A percentile compares a stretch with the other conserved stretches of the same genome.
Conservation (phyloP, 1,284 basidiomycete species). For the Neolentinus lepideus region DNA sequence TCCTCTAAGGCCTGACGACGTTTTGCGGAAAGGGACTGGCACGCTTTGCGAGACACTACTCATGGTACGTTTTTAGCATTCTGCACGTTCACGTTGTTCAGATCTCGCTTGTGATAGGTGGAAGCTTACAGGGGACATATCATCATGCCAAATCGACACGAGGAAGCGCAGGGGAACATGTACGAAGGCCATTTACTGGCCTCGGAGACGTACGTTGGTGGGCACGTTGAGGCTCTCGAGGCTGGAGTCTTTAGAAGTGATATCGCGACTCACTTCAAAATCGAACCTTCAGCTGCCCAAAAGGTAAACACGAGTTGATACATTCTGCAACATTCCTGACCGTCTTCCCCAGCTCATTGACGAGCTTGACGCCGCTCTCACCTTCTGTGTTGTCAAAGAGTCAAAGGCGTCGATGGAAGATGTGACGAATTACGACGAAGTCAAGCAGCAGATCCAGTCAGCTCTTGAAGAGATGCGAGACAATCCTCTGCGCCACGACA, state of each 20-base stretch:
- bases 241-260: slow-evolving; percentile 98
- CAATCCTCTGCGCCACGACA: slow-evolving; percentile 83
- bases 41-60: slow-evolving; percentile 96
- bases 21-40: slow-evolving; percentile 92
- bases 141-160: slow-evolving; percentile 98
- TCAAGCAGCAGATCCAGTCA: slow-evolving; percentile 73
- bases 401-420: slow-evolving; percentile 75
- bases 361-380: slow-evolving; percentile 88
- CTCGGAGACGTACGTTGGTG: slow-evolving; percentile 98
- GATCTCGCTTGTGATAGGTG: slow-evolving; percentile 59
- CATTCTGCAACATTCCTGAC: slow-evolving; percentile 6
- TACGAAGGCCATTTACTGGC: slow-evolving; percentile 95
- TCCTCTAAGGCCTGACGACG: slow-evolving; percentile 94
- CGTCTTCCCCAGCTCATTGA: slow-evolving; percentile 69
- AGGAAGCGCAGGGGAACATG: slow-evolving; percentile 89
- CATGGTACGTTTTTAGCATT: slow-evolving; percentile 67
- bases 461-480: slow-evolving; percentile 90
- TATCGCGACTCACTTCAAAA: slow-evolving; percentile 93
- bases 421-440: slow-evolving; percentile 94
- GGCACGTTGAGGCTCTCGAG: slow-evolving; percentile 97
- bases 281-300: slow-evolving; percentile 84
- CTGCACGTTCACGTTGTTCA: neutral
- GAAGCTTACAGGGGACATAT: slow-evolving; percentile 91
- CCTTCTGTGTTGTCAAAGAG: slow-evolving; percentile 88
- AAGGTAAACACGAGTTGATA: slow-evolving; percentile 42